Evolutionary conservation across 345 rosid species (phyloP).

Genomic region (Lepidium didymum): DNA sequence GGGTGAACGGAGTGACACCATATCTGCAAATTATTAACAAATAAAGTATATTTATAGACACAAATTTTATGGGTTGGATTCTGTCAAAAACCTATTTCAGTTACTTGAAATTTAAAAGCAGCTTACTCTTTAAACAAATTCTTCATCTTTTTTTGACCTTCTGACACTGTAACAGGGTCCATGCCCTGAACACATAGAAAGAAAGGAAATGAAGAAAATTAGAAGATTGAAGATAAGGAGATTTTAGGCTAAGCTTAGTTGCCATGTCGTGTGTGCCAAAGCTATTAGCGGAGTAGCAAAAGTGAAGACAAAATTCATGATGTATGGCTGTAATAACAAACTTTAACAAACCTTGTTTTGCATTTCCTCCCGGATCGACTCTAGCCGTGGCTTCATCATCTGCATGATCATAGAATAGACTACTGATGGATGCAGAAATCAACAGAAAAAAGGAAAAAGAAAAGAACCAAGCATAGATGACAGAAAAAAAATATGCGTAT

Average conservation of each 20-base stretch:
- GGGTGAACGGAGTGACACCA: conserved; percentile 77
- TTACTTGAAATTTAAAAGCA: not conserved
- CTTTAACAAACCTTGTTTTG: conserved; percentile 37
- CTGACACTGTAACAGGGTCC: conserved; percentile 43
- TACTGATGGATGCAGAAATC: not conserved
- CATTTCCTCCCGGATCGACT: conserved; percentile 53
- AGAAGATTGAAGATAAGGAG: not conserved
- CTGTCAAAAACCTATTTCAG: too few relatives aligned
- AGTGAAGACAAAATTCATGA: not conserved
- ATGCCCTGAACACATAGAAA: conserved; percentile 32
- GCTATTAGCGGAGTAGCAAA: not conserved
- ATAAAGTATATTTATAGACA: conserved; percentile 1
- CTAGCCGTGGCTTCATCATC: conserved; percentile 62
- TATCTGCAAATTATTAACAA: conserved; percentile 37
- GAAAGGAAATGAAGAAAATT: not conserved
- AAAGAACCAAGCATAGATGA: not conserved
- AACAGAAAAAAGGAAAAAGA: not conserved
- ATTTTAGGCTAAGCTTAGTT: not conserved
- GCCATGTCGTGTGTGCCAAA: not conserved
- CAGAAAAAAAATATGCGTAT: not conserved
- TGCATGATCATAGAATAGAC: conserved; percentile 37
- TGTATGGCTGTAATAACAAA: conserved; percentile 6
- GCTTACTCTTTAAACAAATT: conserved; percentile 71
- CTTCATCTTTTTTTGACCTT: conserved; percentile 59
- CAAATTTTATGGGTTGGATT: too few relatives aligned